Percentiles rank a stretch among this genome's conserved stretches.
phyloP scores from a whole-genome alignment of 1,284 basidiomycete genomes.

The Puccinia polysora region DNA sequence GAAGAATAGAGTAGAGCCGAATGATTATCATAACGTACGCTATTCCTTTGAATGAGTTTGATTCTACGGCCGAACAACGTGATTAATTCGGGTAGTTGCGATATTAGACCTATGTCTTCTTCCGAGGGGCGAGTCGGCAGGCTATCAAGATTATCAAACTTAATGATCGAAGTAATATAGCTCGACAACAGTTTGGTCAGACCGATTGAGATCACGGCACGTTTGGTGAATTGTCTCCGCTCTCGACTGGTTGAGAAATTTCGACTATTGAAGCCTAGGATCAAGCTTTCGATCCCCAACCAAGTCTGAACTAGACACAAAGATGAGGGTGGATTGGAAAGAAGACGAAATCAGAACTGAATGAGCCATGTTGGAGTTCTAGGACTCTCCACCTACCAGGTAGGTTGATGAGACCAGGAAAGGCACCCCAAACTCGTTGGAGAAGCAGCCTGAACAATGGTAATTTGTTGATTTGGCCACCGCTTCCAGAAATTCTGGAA shows the following conservation, averaged over 20 bases:
- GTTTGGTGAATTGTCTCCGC: constrained; percentile 33
- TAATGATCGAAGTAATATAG: constrained; percentile 32
- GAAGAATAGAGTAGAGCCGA: neutral
- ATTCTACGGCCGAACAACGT: constrained; percentile 1
- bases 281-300: constrained; percentile 25
- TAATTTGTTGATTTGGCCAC: neutral
- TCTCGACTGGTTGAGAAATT: constrained; percentile 42
- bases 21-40: neutral
- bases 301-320: constrained; percentile 19
- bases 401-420: constrained; percentile 23
- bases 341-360: neutral
- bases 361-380: neutral
- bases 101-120: constrained; percentile 5
- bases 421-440: constrained; percentile 27
- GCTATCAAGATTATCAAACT: neutral
- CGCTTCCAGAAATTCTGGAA: neutral
- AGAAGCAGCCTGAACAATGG: constrained; percentile 23
- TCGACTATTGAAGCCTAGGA: constrained; percentile 30
- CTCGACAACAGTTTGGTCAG: constrained; percentile 31
- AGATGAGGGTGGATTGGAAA: neutral
- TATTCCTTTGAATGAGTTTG: constrained; percentile 10
- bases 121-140: neutral
- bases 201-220: constrained; percentile 34
- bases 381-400: neutral
- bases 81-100: constrained; percentile 15